These are phyloP conservation scores for Ceratonia siliqua DNA, from an alignment of 306 rosid species.

Conservation along the genomic window DNA sequence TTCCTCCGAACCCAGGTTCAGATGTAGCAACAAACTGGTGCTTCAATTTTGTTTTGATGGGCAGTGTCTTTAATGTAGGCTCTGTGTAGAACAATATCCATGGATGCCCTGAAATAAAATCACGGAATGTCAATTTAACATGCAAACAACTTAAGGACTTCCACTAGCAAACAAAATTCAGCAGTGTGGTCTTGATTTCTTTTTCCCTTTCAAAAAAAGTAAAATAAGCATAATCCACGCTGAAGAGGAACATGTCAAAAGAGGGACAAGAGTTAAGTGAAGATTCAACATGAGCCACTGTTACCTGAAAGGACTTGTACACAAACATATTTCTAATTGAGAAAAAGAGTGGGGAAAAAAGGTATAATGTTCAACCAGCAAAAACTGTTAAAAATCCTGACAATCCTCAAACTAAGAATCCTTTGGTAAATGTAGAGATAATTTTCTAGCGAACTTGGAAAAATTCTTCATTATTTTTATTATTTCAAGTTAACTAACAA, in stretches of 20 bases:
- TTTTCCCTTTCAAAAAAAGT: neutral
- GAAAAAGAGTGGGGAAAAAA: neutral
- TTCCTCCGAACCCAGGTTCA: constrained; percentile 52
- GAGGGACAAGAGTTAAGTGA: neutral
- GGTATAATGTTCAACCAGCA: neutral
- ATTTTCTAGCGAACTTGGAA: neutral
- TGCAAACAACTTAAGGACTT: constrained; percentile 12
- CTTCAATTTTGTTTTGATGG: constrained; percentile 59
- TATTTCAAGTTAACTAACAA: neutral
- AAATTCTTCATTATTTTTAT: neutral
- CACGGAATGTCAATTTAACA: constrained; percentile 32
- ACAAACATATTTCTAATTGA: neutral
- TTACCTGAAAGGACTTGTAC: neutral
- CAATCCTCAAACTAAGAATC: neutral
- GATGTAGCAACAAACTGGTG: constrained; percentile 47
- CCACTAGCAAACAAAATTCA: neutral
- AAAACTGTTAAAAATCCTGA: neutral
- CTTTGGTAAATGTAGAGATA: neutral
- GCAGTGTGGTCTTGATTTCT: too few relatives aligned
- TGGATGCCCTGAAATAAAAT: constrained; percentile 77
- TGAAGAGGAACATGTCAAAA: neutral
- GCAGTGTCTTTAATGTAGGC: constrained; percentile 55
- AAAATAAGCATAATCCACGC: neutral
- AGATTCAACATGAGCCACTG: neutral
- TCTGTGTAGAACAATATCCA: constrained; percentile 92